Evolutionary conservation across 192 early-diverging fungal genomes (phyloP), one percentile per base, ranked within the genome.

Genomic region (Umbelopsis sp.): DNA sequence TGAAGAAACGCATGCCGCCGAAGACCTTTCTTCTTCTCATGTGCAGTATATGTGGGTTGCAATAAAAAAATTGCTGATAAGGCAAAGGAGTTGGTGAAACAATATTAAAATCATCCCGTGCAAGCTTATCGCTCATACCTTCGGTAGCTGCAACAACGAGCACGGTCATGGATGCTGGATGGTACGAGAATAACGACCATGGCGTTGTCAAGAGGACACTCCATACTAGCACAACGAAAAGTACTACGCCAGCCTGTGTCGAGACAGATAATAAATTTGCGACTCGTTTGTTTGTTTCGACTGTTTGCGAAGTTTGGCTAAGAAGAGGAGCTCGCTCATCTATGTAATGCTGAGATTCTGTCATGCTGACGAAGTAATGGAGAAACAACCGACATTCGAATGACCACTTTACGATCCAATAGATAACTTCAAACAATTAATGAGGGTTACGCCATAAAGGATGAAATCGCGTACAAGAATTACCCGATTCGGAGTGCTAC

Each of bases 1-100:
- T 79, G 77, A 53, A 79, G n/a, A 0, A 49, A 49, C 5, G 55
- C 72, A 76, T 82, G 80, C 4, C 50, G 48, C 21, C 71, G 67
- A 4, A 76, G 30, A 3, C 77, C 74, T n/a, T 44, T 27, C 41
- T 50, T 51, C 35, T 76, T 82, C 69, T 79, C 74, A 48, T 72
- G 69, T 37, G 49, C 25, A 8, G 74, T 76, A 23, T 33, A 50
- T 1, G 74, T 71, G 22, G 68, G 71, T 68, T 82, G 80, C 20
- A 82, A 67, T n/a, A 78, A 6, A 4, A 53, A 35, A 30, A 72
- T 69, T 7, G 74, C 80, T 81, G 41, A 23, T 21, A 52, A 48
- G 46, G 22, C 6, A 41, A 4, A 30, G 10, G 44, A 45, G 23
- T 3, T 25, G 22, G 44, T 23, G 41, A 58, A 16, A 4, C 16